These are phyloP conservation scores for Pachyrhizus erosus DNA, from an alignment of 306 rosid species.

Conservation along the genomic window DNA sequence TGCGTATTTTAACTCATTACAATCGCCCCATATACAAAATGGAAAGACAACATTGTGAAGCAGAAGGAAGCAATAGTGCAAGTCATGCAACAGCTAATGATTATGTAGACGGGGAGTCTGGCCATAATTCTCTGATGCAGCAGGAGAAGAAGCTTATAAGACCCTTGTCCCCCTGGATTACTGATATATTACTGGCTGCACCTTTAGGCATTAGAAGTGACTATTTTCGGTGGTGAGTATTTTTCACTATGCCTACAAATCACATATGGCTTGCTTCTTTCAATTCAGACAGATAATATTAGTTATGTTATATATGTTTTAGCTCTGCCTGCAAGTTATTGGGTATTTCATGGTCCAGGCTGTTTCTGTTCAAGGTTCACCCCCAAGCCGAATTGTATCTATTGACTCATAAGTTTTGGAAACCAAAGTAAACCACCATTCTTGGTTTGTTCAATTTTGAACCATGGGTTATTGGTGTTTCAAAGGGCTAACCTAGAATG, in stretches of 20 bases:
- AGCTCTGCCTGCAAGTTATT: neutral
- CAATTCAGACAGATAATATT: neutral
- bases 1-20: slow-evolving; percentile 86
- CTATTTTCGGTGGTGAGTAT: slow-evolving; percentile 88
- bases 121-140: slow-evolving; percentile 49
- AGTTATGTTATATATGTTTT: neutral
- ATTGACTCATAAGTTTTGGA: neutral
- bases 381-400: neutral
- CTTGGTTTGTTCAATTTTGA: neutral
- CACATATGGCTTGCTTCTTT: neutral
- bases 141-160: slow-evolving; percentile 80
- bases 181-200: slow-evolving; percentile 81
- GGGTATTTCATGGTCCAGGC: neutral
- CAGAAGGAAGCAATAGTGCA: slow-evolving; percentile 70
- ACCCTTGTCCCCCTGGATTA: slow-evolving; percentile 90
- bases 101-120: slow-evolving; percentile 52
- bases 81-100: slow-evolving; percentile 66
- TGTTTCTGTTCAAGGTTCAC: neutral
- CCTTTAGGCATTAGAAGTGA: slow-evolving; percentile 87
- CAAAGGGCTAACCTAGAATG: neutral
- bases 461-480: neutral
- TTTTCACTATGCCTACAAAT: neutral
- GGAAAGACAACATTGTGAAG: slow-evolving; percentile 58
- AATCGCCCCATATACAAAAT: slow-evolving; percentile 82
- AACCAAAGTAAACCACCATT: neutral